phyloP scores from a whole-genome alignment of 768 basidiomycete species.

The Lyophyllum decastes region DNA sequence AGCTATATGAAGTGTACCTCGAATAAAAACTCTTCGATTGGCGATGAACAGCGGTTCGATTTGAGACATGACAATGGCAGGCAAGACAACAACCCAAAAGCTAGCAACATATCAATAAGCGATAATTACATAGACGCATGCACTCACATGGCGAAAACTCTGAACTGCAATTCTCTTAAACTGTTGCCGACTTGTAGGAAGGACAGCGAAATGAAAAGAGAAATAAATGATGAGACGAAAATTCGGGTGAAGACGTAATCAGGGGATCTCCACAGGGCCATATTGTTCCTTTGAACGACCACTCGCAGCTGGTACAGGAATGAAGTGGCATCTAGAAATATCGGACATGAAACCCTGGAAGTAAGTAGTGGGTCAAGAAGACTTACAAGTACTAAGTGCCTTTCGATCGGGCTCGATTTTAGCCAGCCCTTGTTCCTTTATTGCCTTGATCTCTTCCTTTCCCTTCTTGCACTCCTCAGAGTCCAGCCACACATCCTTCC shows the following conservation, averaged over 20 bases:
- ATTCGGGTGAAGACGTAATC: constrained; percentile 85
- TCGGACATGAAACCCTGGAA: background rate
- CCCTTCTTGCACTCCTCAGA: constrained; percentile 57
- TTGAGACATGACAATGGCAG: constrained; percentile 78
- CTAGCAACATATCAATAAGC: constrained; percentile 27
- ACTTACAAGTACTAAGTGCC: constrained; percentile 50
- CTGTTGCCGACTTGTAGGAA: constrained; percentile 75
- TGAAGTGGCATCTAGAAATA: constrained; percentile 63
- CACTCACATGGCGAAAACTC: constrained; percentile 75
- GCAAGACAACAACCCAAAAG: constrained; percentile 68
- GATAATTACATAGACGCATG: background rate
- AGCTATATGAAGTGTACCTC: constrained; percentile 18
- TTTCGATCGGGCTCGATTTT: constrained; percentile 39
- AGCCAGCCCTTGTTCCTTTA: constrained; percentile 50
- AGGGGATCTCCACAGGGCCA: constrained; percentile 79
- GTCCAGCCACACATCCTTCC: constrained; percentile 84
- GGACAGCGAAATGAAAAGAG: constrained; percentile 73
- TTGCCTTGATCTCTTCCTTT: constrained; percentile 42
- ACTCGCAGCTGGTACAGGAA: constrained; percentile 73
- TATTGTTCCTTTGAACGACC: constrained; percentile 67
- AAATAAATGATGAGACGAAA: constrained; percentile 72
- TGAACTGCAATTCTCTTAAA: constrained; percentile 71
- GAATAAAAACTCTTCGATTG: constrained; percentile 54
- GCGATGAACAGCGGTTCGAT: constrained; percentile 83
- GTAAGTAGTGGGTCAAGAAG: background rate